Percentiles rank a stretch among this genome's conserved stretches.
phyloP scores from a whole-genome alignment of 441 rosid genomes.

The Aleurites moluccanus region DNA sequence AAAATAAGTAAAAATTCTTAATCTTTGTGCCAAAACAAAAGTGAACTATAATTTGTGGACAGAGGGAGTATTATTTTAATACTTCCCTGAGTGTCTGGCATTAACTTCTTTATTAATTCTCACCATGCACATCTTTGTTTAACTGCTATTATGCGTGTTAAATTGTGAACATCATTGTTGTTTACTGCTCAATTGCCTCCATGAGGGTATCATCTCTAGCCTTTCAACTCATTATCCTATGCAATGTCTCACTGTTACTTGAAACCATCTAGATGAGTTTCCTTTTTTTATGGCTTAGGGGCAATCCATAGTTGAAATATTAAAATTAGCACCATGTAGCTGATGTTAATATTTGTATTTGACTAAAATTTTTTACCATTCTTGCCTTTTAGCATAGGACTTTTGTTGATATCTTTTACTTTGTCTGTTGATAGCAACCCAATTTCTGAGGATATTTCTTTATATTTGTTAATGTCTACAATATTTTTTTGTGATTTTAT shows the following conservation, averaged over 20 bases:
- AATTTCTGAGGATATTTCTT: background rate
- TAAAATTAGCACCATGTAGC: background rate
- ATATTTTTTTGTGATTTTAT: background rate
- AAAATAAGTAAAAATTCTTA: too few relatives aligned
- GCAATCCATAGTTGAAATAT: too few relatives aligned
- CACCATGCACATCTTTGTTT: too few relatives aligned
- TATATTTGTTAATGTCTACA: background rate
- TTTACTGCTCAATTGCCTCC: too few relatives aligned
- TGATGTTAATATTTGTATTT: background rate
- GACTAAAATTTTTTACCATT: background rate
- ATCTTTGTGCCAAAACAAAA: too few relatives aligned
- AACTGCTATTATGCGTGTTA: too few relatives aligned
- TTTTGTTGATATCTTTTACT: background rate
- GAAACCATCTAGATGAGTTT: background rate
- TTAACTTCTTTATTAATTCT: too few relatives aligned
- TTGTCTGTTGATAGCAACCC: background rate
- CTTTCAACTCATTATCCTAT: background rate
- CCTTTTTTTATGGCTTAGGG: background rate
- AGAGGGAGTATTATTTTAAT: too few relatives aligned
- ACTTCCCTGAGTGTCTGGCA: too few relatives aligned
- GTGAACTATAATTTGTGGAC: too few relatives aligned
- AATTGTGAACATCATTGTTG: too few relatives aligned
- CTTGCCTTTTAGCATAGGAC: background rate
- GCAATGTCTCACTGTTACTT: background rate
- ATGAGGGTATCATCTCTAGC: too few relatives aligned